phyloP scores from a whole-genome alignment of 768 basidiomycete species.

The Boletus edulis region DNA sequence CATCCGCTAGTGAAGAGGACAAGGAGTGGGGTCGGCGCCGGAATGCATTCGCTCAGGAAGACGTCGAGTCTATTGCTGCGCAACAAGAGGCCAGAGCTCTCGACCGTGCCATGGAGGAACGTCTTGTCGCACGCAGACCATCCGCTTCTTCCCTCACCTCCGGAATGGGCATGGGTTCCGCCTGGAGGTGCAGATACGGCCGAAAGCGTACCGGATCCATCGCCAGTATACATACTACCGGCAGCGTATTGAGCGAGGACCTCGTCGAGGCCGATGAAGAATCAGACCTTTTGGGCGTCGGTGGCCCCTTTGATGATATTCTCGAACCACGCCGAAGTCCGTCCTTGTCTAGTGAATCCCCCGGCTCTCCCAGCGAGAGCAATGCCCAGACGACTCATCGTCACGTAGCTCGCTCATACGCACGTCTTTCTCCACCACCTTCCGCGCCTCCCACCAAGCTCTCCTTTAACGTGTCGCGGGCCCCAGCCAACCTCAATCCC shows the following conservation, averaged over 20 bases:
- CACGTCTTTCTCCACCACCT: slow-evolving; percentile 34
- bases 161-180: slow-evolving; percentile 63
- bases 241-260: slow-evolving; percentile 75
- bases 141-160: slow-evolving; percentile 65
- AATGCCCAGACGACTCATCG: slow-evolving; percentile 20
- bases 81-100: slow-evolving; percentile 80
- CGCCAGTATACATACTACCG: slow-evolving; percentile 64
- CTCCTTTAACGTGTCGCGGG: slow-evolving; percentile 43
- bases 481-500: slow-evolving; percentile 55
- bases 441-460: slow-evolving; percentile 60
- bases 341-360: slow-evolving; percentile 34
- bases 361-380: slow-evolving; percentile 33
- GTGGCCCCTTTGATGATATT: slow-evolving; percentile 55
- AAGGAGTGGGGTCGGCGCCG: slow-evolving; percentile 81
- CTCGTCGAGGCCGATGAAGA: slow-evolving; percentile 84
- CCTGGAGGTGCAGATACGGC: slow-evolving; percentile 64
- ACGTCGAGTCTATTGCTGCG: slow-evolving; percentile 51
- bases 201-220: slow-evolving; percentile 74
- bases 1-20: slow-evolving; percentile 58
- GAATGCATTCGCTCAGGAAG: slow-evolving; percentile 44
- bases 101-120: slow-evolving; percentile 86
- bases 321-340: slow-evolving; percentile 35
- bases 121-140: slow-evolving; percentile 69
- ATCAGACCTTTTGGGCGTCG: slow-evolving; percentile 63
- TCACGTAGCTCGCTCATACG: slow-evolving; percentile 2